Base-by-base conservation (phyloP, 176 grass and related monocot genomes). In the Saccharum spontaneum region DNA sequence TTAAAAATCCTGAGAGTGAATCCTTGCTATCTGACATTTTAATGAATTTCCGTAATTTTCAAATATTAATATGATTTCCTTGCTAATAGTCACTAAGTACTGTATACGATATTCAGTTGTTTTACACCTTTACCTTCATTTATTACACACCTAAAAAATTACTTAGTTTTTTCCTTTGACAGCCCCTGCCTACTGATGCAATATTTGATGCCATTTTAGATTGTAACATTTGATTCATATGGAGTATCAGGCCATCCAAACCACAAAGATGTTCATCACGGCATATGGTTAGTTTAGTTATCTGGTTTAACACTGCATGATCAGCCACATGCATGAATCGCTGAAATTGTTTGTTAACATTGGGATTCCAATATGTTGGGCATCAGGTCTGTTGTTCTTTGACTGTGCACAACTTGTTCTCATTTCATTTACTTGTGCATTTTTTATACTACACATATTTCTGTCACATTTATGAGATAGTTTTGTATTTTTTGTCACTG, bases 211-310 rank as follows among this genome's bases (percentile, higher is more conserved):
- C 4, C 17, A 46, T 88, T 49, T 84, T 74, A 98, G 95, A 83
- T 98, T 28, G 76, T 95, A 41, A 90, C 93, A 24, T 98, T 98
- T 79, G 96, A 98, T 91, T 90, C 75, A 1, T 87, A n/a, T 73
- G 96, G 96, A 85, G 89, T 98, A 52, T 98, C 96, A 31, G 86
- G 89, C 23, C 93, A 98, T 79, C 93, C 93, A 80, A 98, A 98
- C 81, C 96, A 98, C 75, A 7, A 81, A 57, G 89, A 93, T 89
- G 87, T 98, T 80, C 89, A 98, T 86, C 89, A 89, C 55, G 96
- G 91, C 44, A 85, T 96, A 80, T 39, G 94, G 94, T 96, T 64
- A 85, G 88, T 89, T 62, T 7, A 54, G 3, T 20, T 60, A 24
- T 41, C 22, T 73, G 26, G 36, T 63, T 71, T 66, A 38, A 23